phyloP scores from a whole-genome alignment of 495 filamentous ascomycete species.

The Cudoniella acicularis region DNA sequence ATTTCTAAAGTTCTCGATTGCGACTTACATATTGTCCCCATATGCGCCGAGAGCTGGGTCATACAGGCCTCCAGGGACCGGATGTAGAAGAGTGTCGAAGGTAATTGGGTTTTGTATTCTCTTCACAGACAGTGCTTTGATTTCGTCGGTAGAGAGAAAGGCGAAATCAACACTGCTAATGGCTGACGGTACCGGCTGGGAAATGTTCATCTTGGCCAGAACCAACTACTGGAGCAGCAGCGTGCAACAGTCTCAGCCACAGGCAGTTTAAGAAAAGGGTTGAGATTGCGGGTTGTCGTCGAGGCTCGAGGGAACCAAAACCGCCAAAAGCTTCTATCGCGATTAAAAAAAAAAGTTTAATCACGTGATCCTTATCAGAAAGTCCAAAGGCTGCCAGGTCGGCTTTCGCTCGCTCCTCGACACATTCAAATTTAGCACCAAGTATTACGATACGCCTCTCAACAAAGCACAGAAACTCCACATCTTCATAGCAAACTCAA shows the following conservation, averaged over 20 bases:
- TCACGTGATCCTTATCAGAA: background rate
- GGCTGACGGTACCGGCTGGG: conserved; percentile 79
- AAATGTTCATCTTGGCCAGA: conserved; percentile 64
- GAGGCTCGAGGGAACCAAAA: too few relatives aligned
- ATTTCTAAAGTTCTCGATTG: conserved; percentile 7
- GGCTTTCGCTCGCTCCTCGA: background rate
- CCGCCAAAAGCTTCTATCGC: background rate
- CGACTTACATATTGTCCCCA: conserved; percentile 70
- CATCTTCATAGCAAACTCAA: too few relatives aligned
- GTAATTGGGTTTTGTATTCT: conserved; percentile 85
- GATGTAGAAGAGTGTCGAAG: conserved; percentile 83
- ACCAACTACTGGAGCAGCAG: background rate
- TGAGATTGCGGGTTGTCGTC: too few relatives aligned
- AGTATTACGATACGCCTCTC: too few relatives aligned
- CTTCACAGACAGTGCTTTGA: conserved; percentile 85
- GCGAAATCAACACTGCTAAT: conserved; percentile 88
- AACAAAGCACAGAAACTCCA: too few relatives aligned
- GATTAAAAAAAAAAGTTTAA: background rate
- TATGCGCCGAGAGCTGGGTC: conserved; percentile 92
- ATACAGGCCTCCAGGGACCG: conserved; percentile 84
- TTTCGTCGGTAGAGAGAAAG: conserved; percentile 74
- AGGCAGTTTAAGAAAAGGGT: background rate
- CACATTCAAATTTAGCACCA: background rate
- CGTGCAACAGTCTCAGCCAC: background rate
- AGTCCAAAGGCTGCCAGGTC: background rate